These are phyloP conservation scores for Cladosporium austrohemisphaericum DNA, from an alignment of 2,329 filamentous ascomycete species.

Conservation along the genomic window DNA sequence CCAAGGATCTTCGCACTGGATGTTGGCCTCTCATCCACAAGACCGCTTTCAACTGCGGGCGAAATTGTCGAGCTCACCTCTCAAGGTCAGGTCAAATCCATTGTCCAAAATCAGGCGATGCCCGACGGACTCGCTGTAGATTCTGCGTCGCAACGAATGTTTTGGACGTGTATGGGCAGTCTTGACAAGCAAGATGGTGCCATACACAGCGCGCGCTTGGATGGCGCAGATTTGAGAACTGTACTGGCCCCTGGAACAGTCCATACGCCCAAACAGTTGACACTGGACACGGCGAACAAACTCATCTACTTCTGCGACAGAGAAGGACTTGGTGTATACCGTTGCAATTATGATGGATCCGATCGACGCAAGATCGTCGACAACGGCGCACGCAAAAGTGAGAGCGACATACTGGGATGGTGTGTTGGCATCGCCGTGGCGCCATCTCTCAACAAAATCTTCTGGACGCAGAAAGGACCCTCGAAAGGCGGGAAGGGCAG, in stretches of 20 bases:
- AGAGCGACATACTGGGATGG: neutral
- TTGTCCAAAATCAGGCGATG: neutral
- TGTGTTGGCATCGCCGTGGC: conserved; percentile 52
- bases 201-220: conserved; percentile 36
- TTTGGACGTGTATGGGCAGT: conserved; percentile 10
- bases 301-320: conserved; percentile 44
- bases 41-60: neutral
- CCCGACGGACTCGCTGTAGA: conserved; percentile 7
- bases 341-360: conserved; percentile 36
- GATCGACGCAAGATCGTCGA: conserved; percentile 39
- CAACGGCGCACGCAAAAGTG: conserved; percentile 37
- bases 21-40: neutral
- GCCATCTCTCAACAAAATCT: conserved; percentile 43
- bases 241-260: conserved; percentile 44
- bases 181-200: conserved; percentile 17
- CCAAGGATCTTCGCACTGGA: conserved; percentile 3
- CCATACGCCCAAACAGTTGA: conserved; percentile 49
- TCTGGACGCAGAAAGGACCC: conserved; percentile 59
- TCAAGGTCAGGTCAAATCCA: neutral
- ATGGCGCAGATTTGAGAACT: conserved; percentile 45
- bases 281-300: conserved; percentile 25
- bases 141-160: neutral
- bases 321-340: conserved; percentile 38
- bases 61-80: neutral
- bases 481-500: conserved; percentile 50